phyloP scores from a whole-genome alignment of 1,284 basidiomycete genomes.

The Marasmius fiardii region DNA sequence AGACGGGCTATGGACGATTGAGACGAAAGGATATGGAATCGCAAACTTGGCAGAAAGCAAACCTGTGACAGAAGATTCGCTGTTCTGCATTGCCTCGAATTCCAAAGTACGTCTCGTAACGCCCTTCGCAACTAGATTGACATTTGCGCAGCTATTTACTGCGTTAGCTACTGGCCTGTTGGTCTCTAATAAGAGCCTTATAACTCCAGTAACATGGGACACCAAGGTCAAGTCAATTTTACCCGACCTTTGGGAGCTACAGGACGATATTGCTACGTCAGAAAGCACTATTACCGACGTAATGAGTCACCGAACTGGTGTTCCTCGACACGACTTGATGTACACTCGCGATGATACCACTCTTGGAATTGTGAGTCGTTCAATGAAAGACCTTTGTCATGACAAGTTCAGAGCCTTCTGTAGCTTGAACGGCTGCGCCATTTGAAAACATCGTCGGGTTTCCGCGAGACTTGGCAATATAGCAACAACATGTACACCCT shows the following conservation, averaged over 20 bases:
- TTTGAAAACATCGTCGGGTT: constrained; percentile 19
- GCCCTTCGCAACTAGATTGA: constrained; percentile 20
- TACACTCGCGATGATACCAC: constrained; percentile 18
- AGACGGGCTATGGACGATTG: constrained; percentile 2
- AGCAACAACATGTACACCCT: constrained; percentile 20
- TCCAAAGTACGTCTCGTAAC: constrained; percentile 7
- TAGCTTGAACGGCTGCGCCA: constrained; percentile 4
- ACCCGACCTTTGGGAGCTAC: constrained; percentile 18
- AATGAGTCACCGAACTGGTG: constrained; percentile 22
- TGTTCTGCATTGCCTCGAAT: constrained; percentile 11
- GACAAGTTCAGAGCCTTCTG: too few species aligned
- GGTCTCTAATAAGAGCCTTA: constrained; percentile 19
- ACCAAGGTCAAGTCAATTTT: constrained; percentile 19
- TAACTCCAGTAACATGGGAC: constrained; percentile 18
- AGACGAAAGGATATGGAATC: constrained; percentile 6
- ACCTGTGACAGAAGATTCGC: constrained; percentile 1
- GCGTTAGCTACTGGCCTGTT: constrained; percentile 20
- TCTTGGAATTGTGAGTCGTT: constrained; percentile 12
- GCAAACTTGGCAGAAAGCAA: neutral
- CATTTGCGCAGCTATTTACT: constrained; percentile 26
- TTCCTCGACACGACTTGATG: constrained; percentile 22
- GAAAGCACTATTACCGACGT: constrained; percentile 20
- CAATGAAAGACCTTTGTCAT: neutral
- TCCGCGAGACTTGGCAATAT: constrained; percentile 19
- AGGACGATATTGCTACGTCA: constrained; percentile 18